Evolutionary conservation across 2,329 filamentous ascomycete genomes (phyloP).

Genomic region (Venturia carpophila): DNA sequence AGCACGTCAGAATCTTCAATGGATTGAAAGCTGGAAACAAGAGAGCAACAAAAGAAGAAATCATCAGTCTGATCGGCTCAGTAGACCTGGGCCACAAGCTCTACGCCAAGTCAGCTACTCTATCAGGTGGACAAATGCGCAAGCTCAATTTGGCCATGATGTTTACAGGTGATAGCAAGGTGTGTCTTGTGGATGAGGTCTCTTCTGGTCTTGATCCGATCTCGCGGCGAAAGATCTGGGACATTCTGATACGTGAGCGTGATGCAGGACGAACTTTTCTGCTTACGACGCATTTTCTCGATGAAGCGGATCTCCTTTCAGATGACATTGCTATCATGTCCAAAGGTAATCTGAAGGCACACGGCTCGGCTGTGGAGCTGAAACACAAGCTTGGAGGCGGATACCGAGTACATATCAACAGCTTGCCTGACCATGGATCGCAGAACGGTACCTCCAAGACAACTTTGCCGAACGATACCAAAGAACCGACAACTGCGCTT

Average conservation of each 20-base stretch:
- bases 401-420: conserved; percentile 66
- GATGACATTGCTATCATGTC: conserved; percentile 86
- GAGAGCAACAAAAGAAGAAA: conserved; percentile 50
- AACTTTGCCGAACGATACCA: conserved; percentile 41
- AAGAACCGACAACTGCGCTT: not conserved
- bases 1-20: conserved; percentile 81
- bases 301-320: conserved; percentile 82
- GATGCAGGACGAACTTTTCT: conserved; percentile 69
- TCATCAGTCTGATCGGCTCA: conserved; percentile 55
- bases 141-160: conserved; percentile 93
- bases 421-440: not conserved
- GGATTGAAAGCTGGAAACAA: conserved; percentile 60
- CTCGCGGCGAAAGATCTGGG: conserved; percentile 84
- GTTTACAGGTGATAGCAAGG: conserved; percentile 79
- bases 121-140: conserved; percentile 86
- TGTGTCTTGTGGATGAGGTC: conserved; percentile 89
- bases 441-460: conserved; percentile 16
- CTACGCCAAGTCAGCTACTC: conserved; percentile 62
- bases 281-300: conserved; percentile 86
- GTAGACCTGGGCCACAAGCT: conserved; percentile 72
- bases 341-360: conserved; percentile 70
- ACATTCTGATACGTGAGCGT: conserved; percentile 79
- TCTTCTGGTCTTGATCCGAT: conserved; percentile 82
- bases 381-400: conserved; percentile 77
- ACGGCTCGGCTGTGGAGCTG: conserved; percentile 77